Conservation (phyloP, 345 rosid species). For the Excoecaria cochinchinensis region DNA sequence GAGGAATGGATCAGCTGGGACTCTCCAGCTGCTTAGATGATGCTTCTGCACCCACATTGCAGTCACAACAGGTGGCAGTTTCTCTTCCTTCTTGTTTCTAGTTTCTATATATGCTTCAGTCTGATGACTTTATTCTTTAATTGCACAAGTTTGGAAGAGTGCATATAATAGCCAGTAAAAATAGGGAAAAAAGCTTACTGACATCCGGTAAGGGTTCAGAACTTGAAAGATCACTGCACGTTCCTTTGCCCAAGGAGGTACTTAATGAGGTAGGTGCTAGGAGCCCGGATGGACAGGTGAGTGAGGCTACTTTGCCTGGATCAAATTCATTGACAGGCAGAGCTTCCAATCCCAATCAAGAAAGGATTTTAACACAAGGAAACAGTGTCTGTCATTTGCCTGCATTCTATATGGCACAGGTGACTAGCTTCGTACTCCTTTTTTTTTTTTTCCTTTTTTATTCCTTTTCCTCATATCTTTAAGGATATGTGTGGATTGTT, state of each 20-base stretch:
- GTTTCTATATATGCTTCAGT: slow-evolving; percentile 5
- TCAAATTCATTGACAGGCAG: slow-evolving; percentile 10
- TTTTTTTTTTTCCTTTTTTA: not conserved
- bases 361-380: slow-evolving; percentile 24
- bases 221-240: slow-evolving; percentile 27
- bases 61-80: slow-evolving; percentile 35
- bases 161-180: slow-evolving; percentile 10
- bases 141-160: slow-evolving; percentile 34
- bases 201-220: slow-evolving; percentile 31
- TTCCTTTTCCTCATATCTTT: not conserved
- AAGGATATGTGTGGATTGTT: slow-evolving; percentile 15
- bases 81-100: slow-evolving; percentile 2
- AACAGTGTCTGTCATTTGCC: slow-evolving; percentile 19
- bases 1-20: slow-evolving; percentile 32
- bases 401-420: slow-evolving; percentile 31
- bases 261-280: slow-evolving; percentile 15
- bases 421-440: slow-evolving; percentile 21
- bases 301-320: slow-evolving; percentile 20
- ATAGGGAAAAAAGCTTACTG: slow-evolving; percentile 21
- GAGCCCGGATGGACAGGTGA: slow-evolving; percentile 22
- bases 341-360: slow-evolving; percentile 20
- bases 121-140: slow-evolving; percentile 18
- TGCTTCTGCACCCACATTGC: slow-evolving; percentile 20
- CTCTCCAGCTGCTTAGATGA: slow-evolving; percentile 24
- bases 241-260: slow-evolving; percentile 14